Evolutionary conservation across 306 rosid genomes (phyloP), one percentile per base, ranked within the genome.

Genomic region (Ziziphus jujuba): DNA sequence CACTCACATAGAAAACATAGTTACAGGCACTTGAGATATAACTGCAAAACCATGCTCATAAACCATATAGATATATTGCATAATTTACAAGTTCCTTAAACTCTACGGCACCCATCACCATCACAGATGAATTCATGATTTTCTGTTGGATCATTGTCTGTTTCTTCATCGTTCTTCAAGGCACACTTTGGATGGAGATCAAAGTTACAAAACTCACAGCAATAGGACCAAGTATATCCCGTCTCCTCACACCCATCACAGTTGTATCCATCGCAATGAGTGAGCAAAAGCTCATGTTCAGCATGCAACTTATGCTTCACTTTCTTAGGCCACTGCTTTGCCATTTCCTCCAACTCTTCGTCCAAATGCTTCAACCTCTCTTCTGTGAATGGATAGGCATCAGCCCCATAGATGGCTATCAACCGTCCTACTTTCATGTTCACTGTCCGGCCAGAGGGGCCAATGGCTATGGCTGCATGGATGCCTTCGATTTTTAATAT

Each of bases 401-500:
- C 73, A 0, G 79, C 72, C 16, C 88, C 88, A 53, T 92, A 68
- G 25, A 31, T 2, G 35, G 13, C 23, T 21, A 92, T 40, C 53
- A 85, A 75, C 9, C 61, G 47, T 24, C 85, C 73, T 3, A 89
- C 98, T 9, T 84, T 83, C 67, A 22, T 82, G 2, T 90, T 80
- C 67, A 85, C 76, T 0, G 98, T 92, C 25, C 64, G 82, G 36
- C 96, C 98, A 22, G 58, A 82, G 20, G 88, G 71, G 49, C 87
- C 89, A 19, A 92, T 73, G 56, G 89, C 92, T 65, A 89, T 79
- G 0, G 81, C 79, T 77, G 62, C 75, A 61, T 95, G 98, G 67
- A 87, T 85, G 71, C 87, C 89, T 15, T 59, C 34, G 38, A 92
- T 79, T 77, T 62, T 87, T 78, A 89, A 92, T 59, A 24, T 82